Percentiles rank a stretch among this genome's conserved stretches.
phyloP scores from a whole-genome alignment of 768 basidiomycete genomes.

The Brasilioporus rufonigricans region DNA sequence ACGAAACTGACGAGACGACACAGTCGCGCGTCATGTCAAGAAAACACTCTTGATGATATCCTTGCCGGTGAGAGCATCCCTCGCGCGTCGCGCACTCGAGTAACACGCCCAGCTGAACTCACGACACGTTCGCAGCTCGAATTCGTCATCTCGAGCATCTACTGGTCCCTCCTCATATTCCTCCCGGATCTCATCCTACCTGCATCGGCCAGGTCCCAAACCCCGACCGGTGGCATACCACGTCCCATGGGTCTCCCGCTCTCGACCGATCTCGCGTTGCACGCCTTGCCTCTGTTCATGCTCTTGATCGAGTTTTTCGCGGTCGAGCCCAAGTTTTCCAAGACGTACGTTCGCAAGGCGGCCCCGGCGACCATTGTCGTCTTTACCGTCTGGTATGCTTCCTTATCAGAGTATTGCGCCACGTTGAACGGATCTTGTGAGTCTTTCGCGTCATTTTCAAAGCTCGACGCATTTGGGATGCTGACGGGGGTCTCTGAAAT shows the following conservation, averaged over 20 bases:
- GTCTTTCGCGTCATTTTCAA: conserved; percentile 24
- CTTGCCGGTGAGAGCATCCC: conserved; percentile 47
- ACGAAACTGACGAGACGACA: not conserved
- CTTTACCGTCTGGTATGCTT: conserved; percentile 48
- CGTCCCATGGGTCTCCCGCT: conserved; percentile 43
- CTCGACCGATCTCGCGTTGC: conserved; percentile 59
- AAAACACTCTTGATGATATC: conserved; percentile 62
- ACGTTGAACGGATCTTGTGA: conserved; percentile 58
- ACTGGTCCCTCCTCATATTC: conserved; percentile 62
- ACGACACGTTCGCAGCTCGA: not conserved
- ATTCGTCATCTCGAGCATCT: conserved; percentile 52
- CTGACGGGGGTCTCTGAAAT: not conserved
- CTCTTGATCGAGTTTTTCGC: conserved; percentile 67
- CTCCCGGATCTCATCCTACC: conserved; percentile 52
- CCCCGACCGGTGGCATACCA: not conserved
- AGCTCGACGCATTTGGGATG: not conserved
- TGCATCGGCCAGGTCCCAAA: not conserved
- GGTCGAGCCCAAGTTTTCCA: conserved; percentile 56
- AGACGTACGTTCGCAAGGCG: conserved; percentile 4
- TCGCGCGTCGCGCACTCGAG: not conserved
- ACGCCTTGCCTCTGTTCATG: conserved; percentile 57
- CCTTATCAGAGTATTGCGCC: conserved; percentile 69
- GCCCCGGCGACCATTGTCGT: conserved; percentile 18
- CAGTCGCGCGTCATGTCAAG: conserved; percentile 43
- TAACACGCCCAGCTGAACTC: not conserved